These are phyloP conservation scores for Hypholoma sublateritium DNA, from an alignment of 768 basidiomycete genomes.

Conservation along the genomic window DNA sequence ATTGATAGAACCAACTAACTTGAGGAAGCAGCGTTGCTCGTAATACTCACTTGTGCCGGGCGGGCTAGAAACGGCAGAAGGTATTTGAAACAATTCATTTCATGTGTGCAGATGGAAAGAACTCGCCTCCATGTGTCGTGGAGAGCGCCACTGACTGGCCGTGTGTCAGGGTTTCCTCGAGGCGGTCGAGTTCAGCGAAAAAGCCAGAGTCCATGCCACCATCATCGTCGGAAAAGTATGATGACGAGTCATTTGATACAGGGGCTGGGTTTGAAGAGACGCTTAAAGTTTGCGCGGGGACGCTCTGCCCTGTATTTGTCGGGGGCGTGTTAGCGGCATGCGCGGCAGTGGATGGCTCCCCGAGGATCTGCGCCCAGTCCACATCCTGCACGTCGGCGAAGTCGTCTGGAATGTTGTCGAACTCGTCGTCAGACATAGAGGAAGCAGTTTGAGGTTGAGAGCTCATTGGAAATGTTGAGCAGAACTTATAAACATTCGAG, in stretches of 20 bases:
- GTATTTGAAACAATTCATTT: background rate
- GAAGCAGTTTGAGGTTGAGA: background rate
- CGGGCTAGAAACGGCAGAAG: background rate
- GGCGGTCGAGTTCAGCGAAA: constrained; percentile 43
- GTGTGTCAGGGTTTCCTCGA: constrained; percentile 33
- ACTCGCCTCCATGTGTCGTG: background rate
- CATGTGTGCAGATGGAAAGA: no score
- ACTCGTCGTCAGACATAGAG: constrained; percentile 49
- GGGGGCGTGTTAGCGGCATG: constrained; percentile 3
- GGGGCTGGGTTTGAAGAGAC: background rate
- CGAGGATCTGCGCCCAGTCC: constrained; percentile 42
- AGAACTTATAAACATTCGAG: background rate
- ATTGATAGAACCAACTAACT: background rate
- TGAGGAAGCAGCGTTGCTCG: background rate
- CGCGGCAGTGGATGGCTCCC: constrained; percentile 13
- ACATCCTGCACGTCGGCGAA: constrained; percentile 51
- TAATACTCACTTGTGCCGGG: background rate
- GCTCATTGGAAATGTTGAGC: background rate
- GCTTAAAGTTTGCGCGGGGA: background rate
- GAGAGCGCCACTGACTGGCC: background rate
- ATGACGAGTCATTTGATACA: constrained; percentile 10
- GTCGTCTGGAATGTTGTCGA: constrained; percentile 51
- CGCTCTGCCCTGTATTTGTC: constrained; percentile 1
- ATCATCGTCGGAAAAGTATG: constrained; percentile 22
- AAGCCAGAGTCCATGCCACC: constrained; percentile 34